Evolutionary conservation across 108 stramenopile species (phyloP).

Genomic region (Cafeteria roenbergensis): DNA sequence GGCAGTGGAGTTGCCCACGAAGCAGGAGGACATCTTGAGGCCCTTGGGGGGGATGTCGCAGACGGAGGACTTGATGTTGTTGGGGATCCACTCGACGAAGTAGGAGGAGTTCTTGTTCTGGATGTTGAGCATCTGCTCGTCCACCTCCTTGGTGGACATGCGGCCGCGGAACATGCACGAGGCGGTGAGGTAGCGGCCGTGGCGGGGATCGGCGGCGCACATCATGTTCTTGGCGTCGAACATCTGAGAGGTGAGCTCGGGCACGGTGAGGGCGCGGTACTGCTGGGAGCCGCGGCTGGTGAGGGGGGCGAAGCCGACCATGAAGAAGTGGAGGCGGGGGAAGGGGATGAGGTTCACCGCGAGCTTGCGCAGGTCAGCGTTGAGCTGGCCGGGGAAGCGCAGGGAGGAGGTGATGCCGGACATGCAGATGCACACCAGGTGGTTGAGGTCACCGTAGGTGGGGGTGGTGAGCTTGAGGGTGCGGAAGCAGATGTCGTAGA

Average conservation of each 20-base stretch:
- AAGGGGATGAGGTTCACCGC: slow-evolving; percentile 96
- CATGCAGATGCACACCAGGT: slow-evolving; percentile 80
- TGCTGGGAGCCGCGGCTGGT: slow-evolving; percentile 73
- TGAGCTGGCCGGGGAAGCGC: slow-evolving; percentile 92
- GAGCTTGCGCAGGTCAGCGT: slow-evolving; percentile 95
- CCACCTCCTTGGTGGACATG: slow-evolving; percentile 68
- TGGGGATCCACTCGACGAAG: slow-evolving; percentile 28
- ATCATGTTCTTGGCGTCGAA: slow-evolving; percentile 99
- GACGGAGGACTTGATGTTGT: slow-evolving; percentile 23
- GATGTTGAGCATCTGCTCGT: slow-evolving; percentile 90
- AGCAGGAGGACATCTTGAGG: slow-evolving; percentile 35
- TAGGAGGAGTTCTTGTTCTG: slow-evolving; percentile 93
- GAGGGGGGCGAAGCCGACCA: slow-evolving; percentile 87
- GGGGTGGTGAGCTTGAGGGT: slow-evolving; percentile 42
- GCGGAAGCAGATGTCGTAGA: slow-evolving; percentile 64
- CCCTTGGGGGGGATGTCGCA: slow-evolving; percentile 25
- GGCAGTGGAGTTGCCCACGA: slow-evolving; percentile 40
- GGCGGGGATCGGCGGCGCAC: slow-evolving; percentile 95
- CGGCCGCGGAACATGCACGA: slow-evolving; percentile 92
- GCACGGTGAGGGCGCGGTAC: slow-evolving; percentile 85
- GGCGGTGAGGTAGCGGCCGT: slow-evolving; percentile 94
- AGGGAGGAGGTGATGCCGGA: slow-evolving; percentile 86
- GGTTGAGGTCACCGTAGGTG: slow-evolving; percentile 60
- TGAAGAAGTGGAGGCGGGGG: slow-evolving; percentile 96
- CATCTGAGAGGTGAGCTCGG: slow-evolving; percentile 82